Evolutionary conservation across 257 asterid genomes (phyloP), one percentile per base, ranked within the genome.

Genomic region (Fraxinus cuspidata): DNA sequence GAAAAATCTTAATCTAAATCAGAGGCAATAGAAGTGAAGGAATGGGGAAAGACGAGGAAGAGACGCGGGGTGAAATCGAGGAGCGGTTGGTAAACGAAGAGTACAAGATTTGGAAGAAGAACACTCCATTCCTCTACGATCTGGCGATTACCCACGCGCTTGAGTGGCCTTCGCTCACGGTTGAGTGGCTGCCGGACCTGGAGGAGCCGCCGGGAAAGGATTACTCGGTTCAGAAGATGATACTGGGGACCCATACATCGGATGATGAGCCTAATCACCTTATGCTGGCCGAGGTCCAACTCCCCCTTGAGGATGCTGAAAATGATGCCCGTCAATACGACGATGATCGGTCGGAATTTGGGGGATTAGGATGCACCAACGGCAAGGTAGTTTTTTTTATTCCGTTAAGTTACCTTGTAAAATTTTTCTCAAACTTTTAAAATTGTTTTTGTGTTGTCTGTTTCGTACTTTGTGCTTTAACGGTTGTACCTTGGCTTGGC

Each of bases 31-130:
- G 56, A 53, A 6, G 27, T 5, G 0, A n/a, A 53, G 27, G 10
- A 80, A 94, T 94, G 97, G 97, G 90, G 80, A 92, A 90, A 81
- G 97, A 92, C 78, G 99, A 94, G 71, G 99, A 94, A 1, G 97
- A 94, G 85, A 91, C 88, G 96, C 82, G 97, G 25, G 96, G 96
- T 1, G 97, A 94, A 80, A 82, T 88, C 19, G 97, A 92, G 82
- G 97, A 92, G 84, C 85, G 97, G 19, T 69, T 91, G 53, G 79
- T 94, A 19, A 94, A 94, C 89, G 99, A 94, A 80, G 99, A 94
- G 88, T 94, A 94, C 86, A 94, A 94, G 90, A 94, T 92, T 76
- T 92, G 99, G 99, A 94, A 94, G 83, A 94, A 94, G 87, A 94
- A 92, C 78, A 89, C 97, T 9, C 97, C 99, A 0, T 94, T 94